Percentiles rank a stretch among this genome's conserved stretches.
Conservation (phyloP, 169 alveolate species). For the Plasmodium vivax region DNA sequence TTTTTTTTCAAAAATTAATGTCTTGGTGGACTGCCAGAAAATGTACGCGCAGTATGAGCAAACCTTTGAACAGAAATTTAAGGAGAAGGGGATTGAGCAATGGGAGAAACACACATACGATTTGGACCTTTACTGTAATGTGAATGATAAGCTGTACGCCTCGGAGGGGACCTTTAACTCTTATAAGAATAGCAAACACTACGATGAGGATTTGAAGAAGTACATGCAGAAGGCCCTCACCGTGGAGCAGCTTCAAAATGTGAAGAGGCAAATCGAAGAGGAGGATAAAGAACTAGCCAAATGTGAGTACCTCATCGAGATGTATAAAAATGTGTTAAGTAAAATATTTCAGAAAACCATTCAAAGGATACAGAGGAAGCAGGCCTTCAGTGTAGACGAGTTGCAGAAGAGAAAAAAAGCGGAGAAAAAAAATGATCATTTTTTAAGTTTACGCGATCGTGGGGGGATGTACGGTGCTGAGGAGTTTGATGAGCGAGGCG, state of each 20-base stretch:
- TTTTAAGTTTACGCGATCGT: conserved; percentile 35
- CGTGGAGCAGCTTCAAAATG: conserved; percentile 81
- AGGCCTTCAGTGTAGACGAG: conserved; percentile 79
- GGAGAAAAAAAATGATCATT: neutral
- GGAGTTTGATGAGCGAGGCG: conserved; percentile 3
- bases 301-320: conserved; percentile 87
- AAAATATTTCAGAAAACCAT: conserved; percentile 90
- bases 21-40: conserved; percentile 79
- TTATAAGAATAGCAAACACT: conserved; percentile 86
- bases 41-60: conserved; percentile 80
- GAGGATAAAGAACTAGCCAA: conserved; percentile 87
- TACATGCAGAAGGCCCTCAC: conserved; percentile 86
- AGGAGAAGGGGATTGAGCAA: conserved; percentile 64
- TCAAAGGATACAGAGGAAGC: conserved; percentile 89
- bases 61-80: conserved; percentile 83
- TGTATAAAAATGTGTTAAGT: conserved; percentile 87
- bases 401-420: conserved; percentile 22
- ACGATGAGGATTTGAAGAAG: conserved; percentile 91
- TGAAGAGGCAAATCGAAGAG: conserved; percentile 71
- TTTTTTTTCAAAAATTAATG: conserved; percentile 81
- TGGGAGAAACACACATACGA: conserved; percentile 86
- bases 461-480: neutral
- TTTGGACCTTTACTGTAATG: conserved; percentile 82
- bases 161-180: conserved; percentile 87
- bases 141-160: conserved; percentile 87